Evolutionary conservation across 148 eudicot species (phyloP), one percentile per base, ranked within the genome.

Genomic region (Silene uniflora): DNA sequence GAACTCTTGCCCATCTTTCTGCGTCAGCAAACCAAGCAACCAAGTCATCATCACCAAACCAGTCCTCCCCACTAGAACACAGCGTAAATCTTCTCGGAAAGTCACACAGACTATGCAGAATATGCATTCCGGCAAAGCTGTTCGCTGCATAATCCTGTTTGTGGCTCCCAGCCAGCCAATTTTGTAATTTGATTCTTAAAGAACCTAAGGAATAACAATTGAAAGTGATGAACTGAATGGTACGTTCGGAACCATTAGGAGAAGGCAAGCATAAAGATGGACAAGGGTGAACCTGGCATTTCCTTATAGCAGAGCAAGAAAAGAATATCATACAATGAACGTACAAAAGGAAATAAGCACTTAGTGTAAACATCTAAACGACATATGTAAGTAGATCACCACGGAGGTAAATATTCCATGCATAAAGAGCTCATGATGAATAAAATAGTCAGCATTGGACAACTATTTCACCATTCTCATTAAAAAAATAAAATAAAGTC

Each of bases 1-100:
- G 81, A 74, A 89, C 87, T 75, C 97, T 88, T 6, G 93, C 84
- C 99, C 99, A 95, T 82, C 98, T 86, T 81, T 81, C 90, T n/a
- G 90, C 91, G 81, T 88, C 88, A 76, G 81, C 79, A 72, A 64
- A 84, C 99, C 99, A 95, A 24, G 87, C 83, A 76, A 80, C 79
- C 87, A 92, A 74, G 75, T 92, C 98, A 85, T 86, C 98, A 58
- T 95, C 98, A 73, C 91, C 91, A 78, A 74, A 95, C 61, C 67
- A 77, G 63, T 65, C 35, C 62, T 55, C 78, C 63, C 66, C 80
- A 76, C 75, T 66, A 46, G 72, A 69, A 82, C 62, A 60, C 64
- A 74, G 54, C 62, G 77, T 73, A 81, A 92, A 92, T 24, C 25
- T 76, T 80, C 27, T 32, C 44, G 90, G 91, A 71, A 88, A 88